Evolutionary conservation across 371 early-diverging fungal genomes (phyloP).

Genomic region (Mucor velutinosus): DNA sequence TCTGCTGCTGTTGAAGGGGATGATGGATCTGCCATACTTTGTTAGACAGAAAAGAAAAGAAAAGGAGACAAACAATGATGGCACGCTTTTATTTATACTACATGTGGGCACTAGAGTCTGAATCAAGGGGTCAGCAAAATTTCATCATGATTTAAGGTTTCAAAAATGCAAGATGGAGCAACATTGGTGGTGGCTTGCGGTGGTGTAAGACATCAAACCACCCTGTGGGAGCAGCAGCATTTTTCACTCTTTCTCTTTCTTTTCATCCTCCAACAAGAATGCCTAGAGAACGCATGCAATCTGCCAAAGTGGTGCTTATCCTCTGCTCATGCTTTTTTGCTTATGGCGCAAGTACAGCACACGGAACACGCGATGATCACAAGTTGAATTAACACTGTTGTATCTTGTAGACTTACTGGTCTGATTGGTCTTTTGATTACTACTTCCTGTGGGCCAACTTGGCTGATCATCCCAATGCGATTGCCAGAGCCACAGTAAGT

Average conservation of each 20-base stretch:
- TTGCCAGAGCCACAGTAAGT: conserved; percentile 47
- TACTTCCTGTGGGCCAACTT: conserved; percentile 50
- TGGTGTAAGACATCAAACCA: neutral
- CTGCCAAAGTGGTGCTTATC: conserved; percentile 47
- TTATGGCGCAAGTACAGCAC: conserved; percentile 40
- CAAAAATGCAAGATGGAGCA: neutral
- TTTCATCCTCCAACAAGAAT: neutral
- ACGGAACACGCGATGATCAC: neutral
- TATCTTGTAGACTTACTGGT: conserved; percentile 45
- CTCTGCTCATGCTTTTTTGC: conserved; percentile 55
- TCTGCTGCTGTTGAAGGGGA: neutral
- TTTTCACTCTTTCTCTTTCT: neutral
- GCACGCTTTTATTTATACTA: neutral
- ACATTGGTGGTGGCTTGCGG: neutral
- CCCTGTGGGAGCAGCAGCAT: neutral
- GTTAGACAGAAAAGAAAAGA: neutral
- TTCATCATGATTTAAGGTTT: neutral
- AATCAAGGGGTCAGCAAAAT: neutral
- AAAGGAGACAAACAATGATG: neutral
- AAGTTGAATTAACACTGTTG: neutral
- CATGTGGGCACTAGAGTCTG: neutral
- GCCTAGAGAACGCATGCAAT: conserved; percentile 43
- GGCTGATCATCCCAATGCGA: conserved; percentile 44
- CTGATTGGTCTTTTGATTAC: conserved; percentile 55
- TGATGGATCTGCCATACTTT: conserved; percentile 14